phyloP scores from a whole-genome alignment of 345 rosid genomes.

The Physaria fendleri region DNA sequence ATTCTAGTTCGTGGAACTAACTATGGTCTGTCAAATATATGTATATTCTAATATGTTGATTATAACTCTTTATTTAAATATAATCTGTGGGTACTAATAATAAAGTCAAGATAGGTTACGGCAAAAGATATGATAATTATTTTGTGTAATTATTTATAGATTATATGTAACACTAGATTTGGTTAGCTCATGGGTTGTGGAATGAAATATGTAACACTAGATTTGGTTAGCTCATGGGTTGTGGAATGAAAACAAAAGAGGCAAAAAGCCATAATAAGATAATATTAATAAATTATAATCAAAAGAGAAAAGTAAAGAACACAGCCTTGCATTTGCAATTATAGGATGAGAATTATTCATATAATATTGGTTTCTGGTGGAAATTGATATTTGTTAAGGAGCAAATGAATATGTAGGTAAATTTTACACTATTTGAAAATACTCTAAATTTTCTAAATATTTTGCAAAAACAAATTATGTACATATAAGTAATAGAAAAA shows the following conservation, averaged over 20 bases:
- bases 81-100: conserved; percentile 11
- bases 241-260: conserved; percentile 27
- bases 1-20: not conserved
- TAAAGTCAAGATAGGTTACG: not conserved
- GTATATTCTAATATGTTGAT: not conserved
- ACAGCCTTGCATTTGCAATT: conserved; percentile 34
- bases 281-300: not conserved
- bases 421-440: no score
- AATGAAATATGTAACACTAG: conserved; percentile 15
- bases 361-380: conserved; percentile 22
- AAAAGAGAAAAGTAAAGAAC: conserved; percentile 12
- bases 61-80: not conserved
- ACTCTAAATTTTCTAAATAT: no score
- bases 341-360: conserved; percentile 14
- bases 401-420: conserved; percentile 16
- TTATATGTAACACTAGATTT: not conserved
- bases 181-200: conserved; percentile 17
- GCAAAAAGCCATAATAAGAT: conserved; percentile 18
- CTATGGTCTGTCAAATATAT: not conserved
- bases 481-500: no score
- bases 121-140: not conserved
- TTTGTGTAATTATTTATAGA: no score
- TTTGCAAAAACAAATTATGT: no score
- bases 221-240: conserved; percentile 28
- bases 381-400: conserved; percentile 20